Base-by-base conservation (phyloP, 1,139 yeast species). In the Meyerozyma guilliermondii region DNA sequence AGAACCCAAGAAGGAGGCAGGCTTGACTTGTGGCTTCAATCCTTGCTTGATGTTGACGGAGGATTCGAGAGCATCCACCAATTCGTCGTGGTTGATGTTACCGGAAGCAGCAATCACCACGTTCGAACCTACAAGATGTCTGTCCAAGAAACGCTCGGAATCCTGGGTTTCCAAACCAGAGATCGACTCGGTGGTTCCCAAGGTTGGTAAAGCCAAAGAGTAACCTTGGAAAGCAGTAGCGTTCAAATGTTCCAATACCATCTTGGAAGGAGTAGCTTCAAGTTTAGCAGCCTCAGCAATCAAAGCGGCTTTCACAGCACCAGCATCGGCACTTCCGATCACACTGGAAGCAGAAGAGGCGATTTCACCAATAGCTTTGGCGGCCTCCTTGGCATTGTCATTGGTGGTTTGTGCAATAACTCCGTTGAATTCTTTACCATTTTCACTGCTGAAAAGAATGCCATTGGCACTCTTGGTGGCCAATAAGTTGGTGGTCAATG, bases 141-240 rank as follows among this genome's bases (percentile, higher is more conserved):
- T 73, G 45, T 70, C 66, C 56, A 78, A 71, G 61, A 81, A 83
- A 47, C 78, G 66, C 47, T 66, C 58, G 46, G 85, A 59, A 65
- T 86, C 95, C 56, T 70, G 66, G 40, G 72, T 50, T 53, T 79
- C 80, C 63, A 86, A 71, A 49, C 74, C 76, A 39, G 70, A 63
- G 41, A 85, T 55, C 39, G 87, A 71, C 50, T 83, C 91, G 35
- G 70, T 52, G 50, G 87, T 83, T 73, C 95, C 95, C 55, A 74
- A 71, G 43, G 77, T 73, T 64, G 95, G 94, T 62, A 85, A 72
- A 43, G 83, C 84, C 54, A 85, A 73, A 20, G 92, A 81, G 57
- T 87, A 81, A 58, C 88, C 87, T 69, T 85, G 95, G 84, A 78
- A 86, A 43, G 94, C 94, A 47, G 89, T 76, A 48, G 89, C 78